These are phyloP conservation scores for Pyrenophora teres DNA, from an alignment of 2,329 filamentous ascomycete species.

Conservation along the genomic window DNA sequence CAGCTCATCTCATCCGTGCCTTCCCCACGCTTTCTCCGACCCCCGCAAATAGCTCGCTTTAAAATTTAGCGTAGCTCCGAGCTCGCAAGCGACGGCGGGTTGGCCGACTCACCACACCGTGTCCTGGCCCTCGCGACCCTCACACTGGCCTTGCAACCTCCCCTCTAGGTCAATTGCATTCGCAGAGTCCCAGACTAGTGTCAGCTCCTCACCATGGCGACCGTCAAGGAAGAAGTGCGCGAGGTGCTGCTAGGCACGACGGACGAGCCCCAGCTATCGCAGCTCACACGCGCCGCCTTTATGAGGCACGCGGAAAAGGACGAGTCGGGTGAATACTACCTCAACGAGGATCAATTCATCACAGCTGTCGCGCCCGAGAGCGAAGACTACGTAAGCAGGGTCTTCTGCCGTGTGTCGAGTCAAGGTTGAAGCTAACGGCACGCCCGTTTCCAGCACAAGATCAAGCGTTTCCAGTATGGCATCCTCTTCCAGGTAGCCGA, in stretches of 20 bases:
- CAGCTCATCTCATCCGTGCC: conserved; percentile 17
- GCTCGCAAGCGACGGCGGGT: conserved; percentile 32
- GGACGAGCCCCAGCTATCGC: conserved; percentile 66
- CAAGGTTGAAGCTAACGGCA: conserved; percentile 33
- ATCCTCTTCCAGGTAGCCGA: conserved; percentile 94
- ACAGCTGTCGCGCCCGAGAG: conserved; percentile 82
- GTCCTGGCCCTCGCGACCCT: conserved; percentile 17
- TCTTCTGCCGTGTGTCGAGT: conserved; percentile 26
- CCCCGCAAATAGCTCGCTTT: conserved; percentile 26
- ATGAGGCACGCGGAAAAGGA: conserved; percentile 76
- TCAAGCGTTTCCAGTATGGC: conserved; percentile 92
- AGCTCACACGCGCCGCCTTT: conserved; percentile 77
- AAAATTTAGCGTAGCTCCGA: conserved; percentile 36
- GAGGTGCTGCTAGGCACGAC: conserved; percentile 68
- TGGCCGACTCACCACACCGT: conserved; percentile 30
- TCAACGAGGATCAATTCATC: conserved; percentile 87
- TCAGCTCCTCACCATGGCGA: conserved; percentile 36
- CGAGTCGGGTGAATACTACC: conserved; percentile 74
- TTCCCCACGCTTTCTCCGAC: conserved; percentile 41
- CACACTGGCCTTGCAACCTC: conserved; percentile 16
- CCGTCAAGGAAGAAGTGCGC: conserved; percentile 72
- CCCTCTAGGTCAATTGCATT: conserved; percentile 36
- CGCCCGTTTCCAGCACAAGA: conserved; percentile 76
- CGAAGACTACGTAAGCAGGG: conserved; percentile 82
- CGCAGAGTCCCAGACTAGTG: conserved; percentile 16